Evolutionary conservation across 2,329 filamentous ascomycete species (phyloP).

Genomic region (Aureobasidium sp.): DNA sequence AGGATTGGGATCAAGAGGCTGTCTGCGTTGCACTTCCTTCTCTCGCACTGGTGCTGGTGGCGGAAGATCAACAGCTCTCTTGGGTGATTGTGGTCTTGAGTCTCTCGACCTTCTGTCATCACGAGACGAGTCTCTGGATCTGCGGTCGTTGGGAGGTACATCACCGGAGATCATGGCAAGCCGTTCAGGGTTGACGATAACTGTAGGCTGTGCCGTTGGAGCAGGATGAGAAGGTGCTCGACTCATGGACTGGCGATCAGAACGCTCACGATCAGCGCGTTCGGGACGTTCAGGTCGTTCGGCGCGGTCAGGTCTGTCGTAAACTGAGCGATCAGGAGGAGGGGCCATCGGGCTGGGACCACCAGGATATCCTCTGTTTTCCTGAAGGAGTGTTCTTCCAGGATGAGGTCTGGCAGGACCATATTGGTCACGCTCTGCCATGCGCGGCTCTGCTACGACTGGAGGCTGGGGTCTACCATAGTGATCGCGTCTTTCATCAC

Average conservation of each 20-base stretch:
- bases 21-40: constrained; percentile 27
- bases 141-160: constrained; percentile 15
- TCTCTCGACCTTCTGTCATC: constrained; percentile 20
- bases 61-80: constrained; percentile 28
- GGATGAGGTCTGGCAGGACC: constrained; percentile 8
- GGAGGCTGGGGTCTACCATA: not conserved
- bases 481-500: constrained; percentile 18
- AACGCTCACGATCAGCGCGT: constrained; percentile 7
- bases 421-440: constrained; percentile 2
- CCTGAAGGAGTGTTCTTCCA: not conserved
- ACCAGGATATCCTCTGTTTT: constrained; percentile 6
- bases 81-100: constrained; percentile 17
- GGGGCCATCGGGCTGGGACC: constrained; percentile 3
- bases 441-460: not conserved
- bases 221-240: constrained; percentile 1
- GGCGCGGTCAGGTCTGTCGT: not conserved
- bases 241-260: not conserved
- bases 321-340: not conserved
- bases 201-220: not conserved
- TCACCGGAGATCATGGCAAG: constrained; percentile 33
- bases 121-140: constrained; percentile 14
- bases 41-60: constrained; percentile 25
- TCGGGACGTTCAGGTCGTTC: not conserved
- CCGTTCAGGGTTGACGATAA: constrained; percentile 34
- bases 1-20: constrained; percentile 17